These are phyloP conservation scores for Elaeagnus macrophylla DNA, from an alignment of 306 rosid genomes.

Conservation along the genomic window DNA sequence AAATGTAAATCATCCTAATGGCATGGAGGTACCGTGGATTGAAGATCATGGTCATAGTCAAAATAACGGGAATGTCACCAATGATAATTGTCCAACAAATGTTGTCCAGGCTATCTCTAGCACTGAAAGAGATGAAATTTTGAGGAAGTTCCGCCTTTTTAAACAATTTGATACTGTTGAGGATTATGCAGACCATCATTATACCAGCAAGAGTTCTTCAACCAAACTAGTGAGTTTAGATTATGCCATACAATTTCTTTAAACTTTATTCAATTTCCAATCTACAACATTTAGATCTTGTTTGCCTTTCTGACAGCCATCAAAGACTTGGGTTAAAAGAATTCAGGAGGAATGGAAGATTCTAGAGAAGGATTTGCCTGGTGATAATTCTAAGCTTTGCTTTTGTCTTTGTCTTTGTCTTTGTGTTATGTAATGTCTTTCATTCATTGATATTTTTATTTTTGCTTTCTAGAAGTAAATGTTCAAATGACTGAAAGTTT, in stretches of 20 bases:
- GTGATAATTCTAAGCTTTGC: conserved; percentile 31
- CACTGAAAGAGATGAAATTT: conserved; percentile 38
- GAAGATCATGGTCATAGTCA: conserved; percentile 19
- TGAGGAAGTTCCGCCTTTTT: conserved; percentile 45
- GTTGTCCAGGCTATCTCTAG: conserved; percentile 25
- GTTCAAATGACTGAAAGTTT: too few species aligned
- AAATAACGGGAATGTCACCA: conserved; percentile 8
- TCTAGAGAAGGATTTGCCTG: conserved; percentile 82
- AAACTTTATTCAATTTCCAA: conserved; percentile 9
- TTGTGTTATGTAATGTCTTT: not conserved
- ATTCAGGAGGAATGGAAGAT: conserved; percentile 86
- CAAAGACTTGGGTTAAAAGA: conserved; percentile 58
- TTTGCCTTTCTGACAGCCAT: conserved; percentile 31
- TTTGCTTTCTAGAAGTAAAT: too few species aligned
- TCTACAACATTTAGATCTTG: conserved; percentile 4
- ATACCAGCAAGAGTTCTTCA: conserved; percentile 18
- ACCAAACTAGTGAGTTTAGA: conserved; percentile 38
- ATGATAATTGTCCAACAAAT: conserved; percentile 22
- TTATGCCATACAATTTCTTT: conserved; percentile 1
- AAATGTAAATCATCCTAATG: conserved; percentile 27
- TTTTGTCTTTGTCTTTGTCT: conserved; percentile 1
- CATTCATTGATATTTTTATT: too few species aligned
- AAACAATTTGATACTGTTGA: conserved; percentile 71
- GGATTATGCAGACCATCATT: conserved; percentile 62
- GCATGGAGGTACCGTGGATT: conserved; percentile 25